Evolutionary conservation across 192 early-diverging fungal species (phyloP).

Genomic region (Coemansia sp.): DNA sequence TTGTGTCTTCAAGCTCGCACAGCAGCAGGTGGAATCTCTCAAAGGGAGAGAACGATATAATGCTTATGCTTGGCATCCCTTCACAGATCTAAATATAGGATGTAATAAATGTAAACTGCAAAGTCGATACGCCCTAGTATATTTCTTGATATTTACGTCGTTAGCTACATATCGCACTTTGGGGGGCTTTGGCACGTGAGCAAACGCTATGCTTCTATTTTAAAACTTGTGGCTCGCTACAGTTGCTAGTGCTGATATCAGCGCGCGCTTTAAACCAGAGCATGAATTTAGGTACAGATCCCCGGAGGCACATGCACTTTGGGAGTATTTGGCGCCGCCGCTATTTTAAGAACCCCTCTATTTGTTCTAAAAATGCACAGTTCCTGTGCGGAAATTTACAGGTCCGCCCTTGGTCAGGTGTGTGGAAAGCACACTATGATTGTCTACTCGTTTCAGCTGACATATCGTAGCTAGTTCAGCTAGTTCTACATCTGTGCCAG

Average conservation of each 20-base stretch:
- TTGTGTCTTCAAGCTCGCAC: conserved; percentile 53
- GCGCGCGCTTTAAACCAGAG: conserved; percentile 1
- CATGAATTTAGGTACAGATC: conserved; percentile 6
- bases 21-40: conserved; percentile 46
- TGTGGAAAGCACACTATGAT: too few relatives aligned
- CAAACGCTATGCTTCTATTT: too few relatives aligned
- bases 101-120: conserved; percentile 1
- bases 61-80: conserved; percentile 49
- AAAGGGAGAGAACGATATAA: conserved; percentile 43
- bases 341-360: conserved; percentile 2
- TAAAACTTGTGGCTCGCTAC: too few relatives aligned
- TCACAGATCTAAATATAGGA: neutral
- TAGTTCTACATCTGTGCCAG: conserved; percentile 1
- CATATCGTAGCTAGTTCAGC: neutral
- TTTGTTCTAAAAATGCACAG: neutral
- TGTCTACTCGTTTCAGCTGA: conserved; percentile 5
- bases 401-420: neutral
- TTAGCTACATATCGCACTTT: too few relatives aligned
- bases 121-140: neutral
- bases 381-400: conserved; percentile 3
- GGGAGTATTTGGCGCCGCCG: neutral
- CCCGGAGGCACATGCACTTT: neutral
- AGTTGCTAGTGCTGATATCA: too few relatives aligned
- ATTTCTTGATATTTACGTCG: too few relatives aligned
- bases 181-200: too few relatives aligned